Conservation (phyloP, 2,329 filamentous ascomycete species). For the Fusarium cicatricum region DNA sequence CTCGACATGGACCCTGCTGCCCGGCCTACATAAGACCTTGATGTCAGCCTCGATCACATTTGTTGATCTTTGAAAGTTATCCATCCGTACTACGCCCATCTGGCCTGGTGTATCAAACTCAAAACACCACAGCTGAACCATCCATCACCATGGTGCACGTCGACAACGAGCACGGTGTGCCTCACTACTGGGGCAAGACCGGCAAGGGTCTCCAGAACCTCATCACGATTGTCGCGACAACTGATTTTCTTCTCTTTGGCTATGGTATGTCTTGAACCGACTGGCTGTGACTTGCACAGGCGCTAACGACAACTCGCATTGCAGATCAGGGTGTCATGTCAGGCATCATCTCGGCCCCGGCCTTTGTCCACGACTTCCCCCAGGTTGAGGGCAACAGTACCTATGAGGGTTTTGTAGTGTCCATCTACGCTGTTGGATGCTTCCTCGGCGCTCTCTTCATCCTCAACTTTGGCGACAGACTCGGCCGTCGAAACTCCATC, state of each 20-base stretch:
- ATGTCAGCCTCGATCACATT: not conserved
- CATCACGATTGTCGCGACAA: conserved; percentile 31
- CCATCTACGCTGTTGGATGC: conserved; percentile 62
- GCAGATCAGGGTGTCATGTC: conserved; percentile 62
- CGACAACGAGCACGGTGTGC: conserved; percentile 26
- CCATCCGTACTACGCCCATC: too few relatives aligned
- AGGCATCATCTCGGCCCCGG: conserved; percentile 60
- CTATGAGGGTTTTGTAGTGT: conserved; percentile 57
- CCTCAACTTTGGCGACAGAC: conserved; percentile 60
- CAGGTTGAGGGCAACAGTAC: conserved; percentile 52
- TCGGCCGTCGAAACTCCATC: conserved; percentile 62
- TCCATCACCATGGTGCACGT: conserved; percentile 31
- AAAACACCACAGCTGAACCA: conserved; percentile 5
- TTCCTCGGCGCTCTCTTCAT: conserved; percentile 60
- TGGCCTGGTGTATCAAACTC: not conserved
- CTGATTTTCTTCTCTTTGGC: conserved; percentile 30
- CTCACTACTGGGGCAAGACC: conserved; percentile 32
- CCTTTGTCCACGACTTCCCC: conserved; percentile 59
- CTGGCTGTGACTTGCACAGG: conserved; percentile 31
- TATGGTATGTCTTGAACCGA: conserved; percentile 9
- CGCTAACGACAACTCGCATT: too few relatives aligned
- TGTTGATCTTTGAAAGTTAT: conserved; percentile 8
- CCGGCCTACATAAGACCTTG: too few relatives aligned
- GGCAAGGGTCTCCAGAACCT: conserved; percentile 26
- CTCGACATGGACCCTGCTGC: conserved; percentile 1